Conservation (phyloP, 352 stramenopile genomes). For the Globisporangium alternatum region DNA sequence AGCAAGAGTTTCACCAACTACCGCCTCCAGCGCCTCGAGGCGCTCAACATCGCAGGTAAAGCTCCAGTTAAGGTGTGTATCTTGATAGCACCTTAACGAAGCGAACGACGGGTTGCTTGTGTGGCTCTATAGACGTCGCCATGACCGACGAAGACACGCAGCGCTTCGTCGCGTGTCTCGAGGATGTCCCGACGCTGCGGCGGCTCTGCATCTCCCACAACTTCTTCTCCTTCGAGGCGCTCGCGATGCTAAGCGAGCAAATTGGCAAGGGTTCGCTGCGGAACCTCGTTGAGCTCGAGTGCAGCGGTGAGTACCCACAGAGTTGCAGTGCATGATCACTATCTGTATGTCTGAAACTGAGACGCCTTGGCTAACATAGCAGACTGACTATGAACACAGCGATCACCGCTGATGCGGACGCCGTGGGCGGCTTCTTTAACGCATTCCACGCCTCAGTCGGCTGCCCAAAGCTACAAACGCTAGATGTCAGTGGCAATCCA, state of each 20-base stretch:
- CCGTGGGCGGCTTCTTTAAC: slow-evolving; percentile 22
- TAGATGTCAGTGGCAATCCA: slow-evolving; percentile 31
- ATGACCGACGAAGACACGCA: slow-evolving; percentile 61
- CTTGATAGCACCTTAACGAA: no score
- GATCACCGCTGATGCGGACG: slow-evolving; percentile 26
- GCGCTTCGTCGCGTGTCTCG: slow-evolving; percentile 48
- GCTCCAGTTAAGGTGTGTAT: neutral
- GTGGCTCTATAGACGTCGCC: slow-evolving; percentile 17
- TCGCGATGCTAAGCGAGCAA: slow-evolving; percentile 31
- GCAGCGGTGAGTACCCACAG: slow-evolving; percentile 26
- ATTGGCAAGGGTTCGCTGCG: slow-evolving; percentile 19
- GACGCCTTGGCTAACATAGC: neutral
- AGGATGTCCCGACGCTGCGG: slow-evolving; percentile 24
- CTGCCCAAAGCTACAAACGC: slow-evolving; percentile 19
- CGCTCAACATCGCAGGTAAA: slow-evolving; percentile 48
- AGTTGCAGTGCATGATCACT: neutral
- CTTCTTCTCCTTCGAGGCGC: slow-evolving; percentile 28
- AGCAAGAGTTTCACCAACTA: slow-evolving; percentile 41
- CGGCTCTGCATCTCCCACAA: slow-evolving; percentile 43
- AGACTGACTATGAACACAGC: neutral
- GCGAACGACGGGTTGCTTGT: neutral
- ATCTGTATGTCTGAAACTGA: neutral
- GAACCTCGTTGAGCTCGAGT: slow-evolving; percentile 31
- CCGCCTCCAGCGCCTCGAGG: slow-evolving; percentile 29
- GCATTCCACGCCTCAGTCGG: slow-evolving; percentile 14